Evolutionary conservation across 495 filamentous ascomycete genomes (phyloP), one percentile per base, ranked within the genome.

Genomic region (Haplographium delicatum): DNA sequence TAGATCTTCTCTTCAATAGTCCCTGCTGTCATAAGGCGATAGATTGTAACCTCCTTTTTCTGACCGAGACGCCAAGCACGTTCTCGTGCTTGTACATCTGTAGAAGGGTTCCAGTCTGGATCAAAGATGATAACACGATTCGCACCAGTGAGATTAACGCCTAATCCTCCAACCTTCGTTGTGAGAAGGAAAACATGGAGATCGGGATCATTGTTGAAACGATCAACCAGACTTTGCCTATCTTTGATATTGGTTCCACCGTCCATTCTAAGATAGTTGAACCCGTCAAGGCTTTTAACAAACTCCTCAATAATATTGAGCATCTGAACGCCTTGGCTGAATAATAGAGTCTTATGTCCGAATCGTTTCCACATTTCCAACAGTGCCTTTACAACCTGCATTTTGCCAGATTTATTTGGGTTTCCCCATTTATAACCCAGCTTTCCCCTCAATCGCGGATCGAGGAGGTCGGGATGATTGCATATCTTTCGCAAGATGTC

Each of bases 1-100:
- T 96, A 97, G 33, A 98, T 96, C 73, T 97, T 97, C 67, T 98
- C 93, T 61, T 98, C 93, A 26, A 98, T 97, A 0, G 93, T 96
- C 13, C 91, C 91, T 2, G 89, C 88, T n/a, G 88, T 93, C 86
- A 98, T 90, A 31, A 98, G 73, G 20, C 93, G 85, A 65, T 93
- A 98, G 25, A 98, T 90, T 0, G 84, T 90, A 16, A 98, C 93
- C 38, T 95, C 87, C 40, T 84, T 82, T 62, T 91, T 96, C 68
- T 98, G 93, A 3, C 93, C 93, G 9, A 98, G 74, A 33, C 93
- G 80, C 93, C 93, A 97, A 19, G 93, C 91, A 48, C 93, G 80
- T 68, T 98, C 93, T n/a, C 91, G 82, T 4, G 93, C 93, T 63
- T 98, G 91, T 23, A 91, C 71, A 59, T 96, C 90, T 1, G 88